These are phyloP conservation scores for Epichloe aotearoae DNA, from an alignment of 2,329 filamentous ascomycete genomes.

Conservation along the genomic window DNA sequence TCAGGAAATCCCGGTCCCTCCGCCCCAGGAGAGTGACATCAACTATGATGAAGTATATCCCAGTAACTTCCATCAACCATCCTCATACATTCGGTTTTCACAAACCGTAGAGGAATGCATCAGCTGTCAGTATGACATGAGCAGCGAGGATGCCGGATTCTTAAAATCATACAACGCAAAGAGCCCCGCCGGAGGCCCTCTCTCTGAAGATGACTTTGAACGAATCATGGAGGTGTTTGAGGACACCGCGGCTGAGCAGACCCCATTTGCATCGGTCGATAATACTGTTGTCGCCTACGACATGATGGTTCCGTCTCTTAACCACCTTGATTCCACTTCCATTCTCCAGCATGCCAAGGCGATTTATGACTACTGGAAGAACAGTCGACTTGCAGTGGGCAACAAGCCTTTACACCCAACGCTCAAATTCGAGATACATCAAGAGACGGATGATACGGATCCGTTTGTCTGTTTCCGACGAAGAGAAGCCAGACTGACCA, in stretches of 20 bases:
- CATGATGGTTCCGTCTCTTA: slow-evolving; percentile 58
- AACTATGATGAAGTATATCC: slow-evolving; percentile 86
- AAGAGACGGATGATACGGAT: slow-evolving; percentile 89
- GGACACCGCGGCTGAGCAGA: slow-evolving; percentile 67
- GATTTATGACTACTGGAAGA: slow-evolving; percentile 84
- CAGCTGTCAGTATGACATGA: slow-evolving; percentile 88
- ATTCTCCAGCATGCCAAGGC: slow-evolving; percentile 52
- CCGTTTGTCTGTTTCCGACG: slow-evolving; percentile 97
- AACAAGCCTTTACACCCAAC: slow-evolving; percentile 63
- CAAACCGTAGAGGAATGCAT: slow-evolving; percentile 95
- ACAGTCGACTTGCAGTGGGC: slow-evolving; percentile 48
- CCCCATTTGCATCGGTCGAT: slow-evolving; percentile 82
- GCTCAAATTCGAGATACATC: slow-evolving; percentile 88
- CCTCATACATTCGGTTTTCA: slow-evolving; percentile 93
- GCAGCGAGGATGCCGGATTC: slow-evolving; percentile 74
- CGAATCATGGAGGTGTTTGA: slow-evolving; percentile 92
- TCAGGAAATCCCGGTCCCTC: slow-evolving; percentile 53
- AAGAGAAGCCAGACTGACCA: slow-evolving; percentile 83
- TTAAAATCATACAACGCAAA: slow-evolving; percentile 75
- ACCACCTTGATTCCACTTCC: slow-evolving; percentile 34
- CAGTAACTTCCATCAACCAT: slow-evolving; percentile 65
- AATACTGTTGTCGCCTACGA: slow-evolving; percentile 71
- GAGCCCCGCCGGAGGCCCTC: slow-evolving; percentile 46
- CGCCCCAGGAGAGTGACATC: slow-evolving; percentile 49
- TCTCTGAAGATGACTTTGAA: slow-evolving; percentile 87